A percentile compares a stretch with the other conserved stretches of the same genome.
Evolutionary conservation across 306 rosid genomes (phyloP).

Genomic region (Amphicarpaea edgeworthii): DNA sequence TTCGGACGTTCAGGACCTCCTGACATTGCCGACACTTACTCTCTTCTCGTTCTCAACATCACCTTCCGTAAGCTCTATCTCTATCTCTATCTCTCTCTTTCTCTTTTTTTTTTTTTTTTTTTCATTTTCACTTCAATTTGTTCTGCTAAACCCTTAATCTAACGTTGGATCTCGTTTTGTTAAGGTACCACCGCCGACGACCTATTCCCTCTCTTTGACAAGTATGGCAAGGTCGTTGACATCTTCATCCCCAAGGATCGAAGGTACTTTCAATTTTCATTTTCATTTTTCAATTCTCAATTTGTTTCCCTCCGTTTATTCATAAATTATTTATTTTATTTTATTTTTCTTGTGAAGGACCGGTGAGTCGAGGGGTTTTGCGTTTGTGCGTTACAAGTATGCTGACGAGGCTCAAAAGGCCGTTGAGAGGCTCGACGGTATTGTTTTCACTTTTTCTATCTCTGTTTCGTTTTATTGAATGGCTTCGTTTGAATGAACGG

Average conservation of each 20-base stretch:
- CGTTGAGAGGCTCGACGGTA: slow-evolving; percentile 91
- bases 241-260: slow-evolving; percentile 94
- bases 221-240: slow-evolving; percentile 92
- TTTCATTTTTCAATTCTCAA: neutral
- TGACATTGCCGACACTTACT: slow-evolving; percentile 86
- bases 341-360: slow-evolving; percentile 54
- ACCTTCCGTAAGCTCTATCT: slow-evolving; percentile 72
- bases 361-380: slow-evolving; percentile 92
- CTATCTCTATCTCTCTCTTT: neutral
- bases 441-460: neutral
- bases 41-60: slow-evolving; percentile 96
- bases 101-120: too few species aligned
- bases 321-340: neutral
- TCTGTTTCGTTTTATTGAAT: neutral
- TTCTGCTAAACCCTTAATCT: slow-evolving; percentile 15
- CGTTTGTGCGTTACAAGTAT: slow-evolving; percentile 91
- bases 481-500: neutral
- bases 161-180: neutral
- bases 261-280: slow-evolving; percentile 53
- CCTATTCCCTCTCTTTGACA: slow-evolving; percentile 84
- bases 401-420: slow-evolving; percentile 94
- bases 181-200: slow-evolving; percentile 88
- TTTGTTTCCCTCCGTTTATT: neutral
- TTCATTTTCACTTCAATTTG: neutral
- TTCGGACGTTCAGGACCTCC: slow-evolving; percentile 92